Conservation (phyloP, 148 eudicot species). For the Rhododendron vialii region DNA sequence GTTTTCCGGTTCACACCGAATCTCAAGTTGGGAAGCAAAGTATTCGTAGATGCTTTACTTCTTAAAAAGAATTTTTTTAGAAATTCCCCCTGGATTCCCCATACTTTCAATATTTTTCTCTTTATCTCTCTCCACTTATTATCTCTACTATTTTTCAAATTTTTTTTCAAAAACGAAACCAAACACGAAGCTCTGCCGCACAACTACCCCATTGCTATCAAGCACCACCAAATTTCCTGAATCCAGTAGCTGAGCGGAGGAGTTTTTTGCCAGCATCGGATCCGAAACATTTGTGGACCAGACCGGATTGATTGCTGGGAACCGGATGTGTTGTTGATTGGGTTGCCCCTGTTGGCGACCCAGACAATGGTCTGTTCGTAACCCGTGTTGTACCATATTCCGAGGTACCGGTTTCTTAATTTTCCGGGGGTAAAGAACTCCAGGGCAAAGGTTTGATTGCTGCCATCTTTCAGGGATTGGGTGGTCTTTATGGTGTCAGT, state of each 20-base stretch:
- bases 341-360: conserved; percentile 55
- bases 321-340: conserved; percentile 23
- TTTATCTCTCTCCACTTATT: too few relatives aligned
- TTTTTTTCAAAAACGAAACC: background rate
- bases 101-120: too few relatives aligned
- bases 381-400: conserved; percentile 30
- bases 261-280: too few relatives aligned
- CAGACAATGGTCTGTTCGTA: conserved; percentile 38
- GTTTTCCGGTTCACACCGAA: conserved; percentile 9
- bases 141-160: too few relatives aligned
- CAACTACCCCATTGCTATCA: background rate
- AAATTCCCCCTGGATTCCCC: too few relatives aligned
- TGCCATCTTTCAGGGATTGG: background rate
- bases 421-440: conserved; percentile 24
- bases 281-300: too few relatives aligned
- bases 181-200: conserved; percentile 36
- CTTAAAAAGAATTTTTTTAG: too few relatives aligned
- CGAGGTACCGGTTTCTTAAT: conserved; percentile 10
- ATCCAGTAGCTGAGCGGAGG: conserved; percentile 14
- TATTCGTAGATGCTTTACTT: conserved; percentile 7
- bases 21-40: conserved; percentile 24
- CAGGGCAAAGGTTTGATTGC: conserved; percentile 1
- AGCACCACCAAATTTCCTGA: conserved; percentile 38
- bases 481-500: background rate
- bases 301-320: background rate